Percentiles rank a stretch among this genome's conserved stretches.
Evolutionary conservation across 2,329 filamentous ascomycete species (phyloP).

Genomic region (Alternaria rosae): DNA sequence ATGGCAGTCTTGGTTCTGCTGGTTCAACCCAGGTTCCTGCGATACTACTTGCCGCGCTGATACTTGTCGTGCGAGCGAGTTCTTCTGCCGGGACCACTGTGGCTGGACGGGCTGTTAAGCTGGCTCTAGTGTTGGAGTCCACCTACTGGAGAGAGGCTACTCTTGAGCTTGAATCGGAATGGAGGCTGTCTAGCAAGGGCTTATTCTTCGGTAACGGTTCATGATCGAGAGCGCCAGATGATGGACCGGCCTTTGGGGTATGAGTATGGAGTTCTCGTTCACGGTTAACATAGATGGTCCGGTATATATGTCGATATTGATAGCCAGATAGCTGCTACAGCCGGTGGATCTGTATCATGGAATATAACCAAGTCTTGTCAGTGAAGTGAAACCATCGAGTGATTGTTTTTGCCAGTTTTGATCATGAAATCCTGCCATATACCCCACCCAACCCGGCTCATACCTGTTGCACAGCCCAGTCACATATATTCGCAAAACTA

Average conservation of each 20-base stretch:
- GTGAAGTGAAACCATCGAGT: too few relatives aligned
- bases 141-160: background rate
- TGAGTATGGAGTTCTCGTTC: background rate
- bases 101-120: background rate
- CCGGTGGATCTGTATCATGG: background rate
- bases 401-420: background rate
- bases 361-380: background rate
- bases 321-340: background rate
- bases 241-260: background rate
- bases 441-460: background rate
- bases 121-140: background rate
- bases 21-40: background rate
- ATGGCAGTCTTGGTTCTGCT: background rate
- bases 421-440: background rate
- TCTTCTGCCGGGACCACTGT: conserved; percentile 29
- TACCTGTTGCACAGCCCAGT: background rate
- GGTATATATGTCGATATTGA: too few relatives aligned
- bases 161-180: background rate
- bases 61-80: background rate
- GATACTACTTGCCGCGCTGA: background rate
- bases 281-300: background rate
- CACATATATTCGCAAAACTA: background rate
- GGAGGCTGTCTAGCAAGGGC: background rate
- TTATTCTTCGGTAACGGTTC: rapidly evolving
- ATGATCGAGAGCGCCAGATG: too few relatives aligned